Conservation (phyloP, 306 rosid species). For the Mimosa pudica region DNA sequence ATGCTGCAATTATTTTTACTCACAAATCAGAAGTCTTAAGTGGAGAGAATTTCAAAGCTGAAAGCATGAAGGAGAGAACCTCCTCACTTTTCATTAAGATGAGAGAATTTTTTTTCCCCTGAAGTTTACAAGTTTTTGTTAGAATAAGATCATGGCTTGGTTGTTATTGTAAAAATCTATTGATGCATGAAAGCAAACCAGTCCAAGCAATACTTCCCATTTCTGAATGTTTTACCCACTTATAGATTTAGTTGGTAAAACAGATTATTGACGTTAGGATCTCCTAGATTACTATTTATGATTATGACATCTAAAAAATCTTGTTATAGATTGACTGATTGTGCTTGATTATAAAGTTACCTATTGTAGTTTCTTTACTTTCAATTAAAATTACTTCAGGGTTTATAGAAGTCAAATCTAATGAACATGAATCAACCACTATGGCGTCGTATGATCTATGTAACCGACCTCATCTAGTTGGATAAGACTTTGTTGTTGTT, state of each 20-base stretch:
- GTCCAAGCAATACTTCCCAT: background rate
- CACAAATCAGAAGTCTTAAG: background rate
- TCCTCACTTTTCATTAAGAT: background rate
- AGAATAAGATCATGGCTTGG: background rate
- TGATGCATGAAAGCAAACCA: background rate
- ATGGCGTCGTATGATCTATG: no score
- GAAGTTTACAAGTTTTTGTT: background rate
- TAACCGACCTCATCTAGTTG: no score
- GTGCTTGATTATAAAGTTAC: background rate
- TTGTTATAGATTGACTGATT: slow-evolving; percentile 22
- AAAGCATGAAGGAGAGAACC: background rate
- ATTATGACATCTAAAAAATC: background rate
- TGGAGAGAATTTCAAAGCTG: slow-evolving; percentile 3
- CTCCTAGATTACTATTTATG: background rate
- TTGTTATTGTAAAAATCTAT: background rate
- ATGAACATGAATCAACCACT: no score
- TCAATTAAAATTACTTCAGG: background rate
- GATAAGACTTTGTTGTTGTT: no score
- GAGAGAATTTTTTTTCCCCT: background rate
- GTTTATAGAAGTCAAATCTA: background rate
- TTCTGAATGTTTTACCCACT: background rate
- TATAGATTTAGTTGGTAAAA: background rate
- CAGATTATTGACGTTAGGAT: slow-evolving; percentile 13
- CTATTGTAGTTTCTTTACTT: background rate
- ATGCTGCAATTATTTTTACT: slow-evolving; percentile 5